These are phyloP conservation scores for Paraphaeosphaeria minitans DNA, from an alignment of 2,329 filamentous ascomycete genomes.

Conservation along the genomic window DNA sequence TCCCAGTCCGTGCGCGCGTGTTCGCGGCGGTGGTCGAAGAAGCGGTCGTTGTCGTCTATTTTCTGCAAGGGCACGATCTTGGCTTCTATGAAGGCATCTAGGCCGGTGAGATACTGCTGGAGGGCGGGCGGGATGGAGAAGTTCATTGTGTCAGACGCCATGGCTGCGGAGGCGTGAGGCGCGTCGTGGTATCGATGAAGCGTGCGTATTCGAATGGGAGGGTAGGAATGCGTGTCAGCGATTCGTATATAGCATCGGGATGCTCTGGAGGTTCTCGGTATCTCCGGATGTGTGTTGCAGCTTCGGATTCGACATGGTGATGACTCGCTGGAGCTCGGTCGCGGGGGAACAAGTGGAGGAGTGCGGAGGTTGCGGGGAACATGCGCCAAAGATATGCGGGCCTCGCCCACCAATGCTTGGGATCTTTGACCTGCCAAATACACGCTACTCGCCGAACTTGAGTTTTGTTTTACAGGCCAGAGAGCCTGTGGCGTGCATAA, in stretches of 20 bases:
- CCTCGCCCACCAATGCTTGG: background rate
- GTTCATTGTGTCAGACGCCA: conserved; percentile 50
- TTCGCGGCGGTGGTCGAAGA: conserved; percentile 69
- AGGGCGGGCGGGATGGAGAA: conserved; percentile 62
- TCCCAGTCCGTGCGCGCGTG: conserved; percentile 67
- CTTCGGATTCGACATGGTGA: conserved; percentile 32
- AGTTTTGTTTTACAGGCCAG: no score
- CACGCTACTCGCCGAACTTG: no score
- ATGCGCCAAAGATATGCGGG: background rate
- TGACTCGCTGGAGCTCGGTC: conserved; percentile 36
- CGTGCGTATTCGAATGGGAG: no score
- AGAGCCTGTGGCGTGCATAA: no score
- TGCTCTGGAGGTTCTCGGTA: background rate
- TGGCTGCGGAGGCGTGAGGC: background rate
- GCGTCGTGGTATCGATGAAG: background rate
- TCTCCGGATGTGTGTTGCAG: conserved; percentile 14
- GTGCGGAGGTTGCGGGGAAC: conserved; percentile 6
- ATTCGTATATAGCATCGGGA: background rate
- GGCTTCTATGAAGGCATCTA: conserved; percentile 63
- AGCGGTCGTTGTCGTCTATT: conserved; percentile 63
- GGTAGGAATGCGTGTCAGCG: background rate
- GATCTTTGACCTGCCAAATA: background rate
- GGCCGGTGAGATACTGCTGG: conserved; percentile 52
- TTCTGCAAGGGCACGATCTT: conserved; percentile 62
- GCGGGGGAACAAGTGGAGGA: conserved; percentile 10